Evolutionary conservation across 177 flowering plant genomes (phyloP).

Genomic region (Vitis hybrid): DNA sequence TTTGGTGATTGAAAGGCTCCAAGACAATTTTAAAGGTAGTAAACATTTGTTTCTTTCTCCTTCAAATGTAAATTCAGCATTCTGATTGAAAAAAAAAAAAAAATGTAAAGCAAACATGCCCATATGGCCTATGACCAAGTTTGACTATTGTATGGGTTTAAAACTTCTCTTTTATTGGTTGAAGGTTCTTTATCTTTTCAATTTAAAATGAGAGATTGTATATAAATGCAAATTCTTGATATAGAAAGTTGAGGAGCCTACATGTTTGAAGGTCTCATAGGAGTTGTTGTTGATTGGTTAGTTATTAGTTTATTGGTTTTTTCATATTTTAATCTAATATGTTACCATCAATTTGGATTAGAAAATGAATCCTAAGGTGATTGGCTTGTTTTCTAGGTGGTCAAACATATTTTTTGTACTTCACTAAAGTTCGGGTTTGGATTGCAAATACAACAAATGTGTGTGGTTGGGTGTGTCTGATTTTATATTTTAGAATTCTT

Average conservation of each 20-base stretch:
- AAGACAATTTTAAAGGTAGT: slow-evolving; percentile 74
- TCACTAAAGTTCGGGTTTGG: too few species aligned
- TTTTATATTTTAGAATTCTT: not conserved
- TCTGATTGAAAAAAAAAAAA: too few species aligned
- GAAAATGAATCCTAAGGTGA: not conserved
- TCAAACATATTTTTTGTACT: too few species aligned
- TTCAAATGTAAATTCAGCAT: not conserved
- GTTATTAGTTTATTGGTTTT: slow-evolving; percentile 69
- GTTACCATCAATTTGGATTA: not conserved
- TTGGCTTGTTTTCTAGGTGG: too few species aligned
- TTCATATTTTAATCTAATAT: not conserved
- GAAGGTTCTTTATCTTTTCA: not conserved
- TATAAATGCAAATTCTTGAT: not conserved
- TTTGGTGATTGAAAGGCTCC: slow-evolving; percentile 67
- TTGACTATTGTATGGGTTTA: too few species aligned
- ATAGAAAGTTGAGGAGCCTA: slow-evolving; percentile 66
- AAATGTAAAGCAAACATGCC: too few species aligned
- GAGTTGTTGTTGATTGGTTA: slow-evolving; percentile 96
- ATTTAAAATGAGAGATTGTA: not conserved
- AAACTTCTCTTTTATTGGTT: not conserved
- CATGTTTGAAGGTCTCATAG: slow-evolving; percentile 91
- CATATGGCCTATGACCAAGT: too few species aligned
- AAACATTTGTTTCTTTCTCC: not conserved
- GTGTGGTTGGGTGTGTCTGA: too few species aligned
- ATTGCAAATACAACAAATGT: too few species aligned